phyloP scores from a whole-genome alignment of 2,329 filamentous ascomycete species.

The Aspergillus proliferans region DNA sequence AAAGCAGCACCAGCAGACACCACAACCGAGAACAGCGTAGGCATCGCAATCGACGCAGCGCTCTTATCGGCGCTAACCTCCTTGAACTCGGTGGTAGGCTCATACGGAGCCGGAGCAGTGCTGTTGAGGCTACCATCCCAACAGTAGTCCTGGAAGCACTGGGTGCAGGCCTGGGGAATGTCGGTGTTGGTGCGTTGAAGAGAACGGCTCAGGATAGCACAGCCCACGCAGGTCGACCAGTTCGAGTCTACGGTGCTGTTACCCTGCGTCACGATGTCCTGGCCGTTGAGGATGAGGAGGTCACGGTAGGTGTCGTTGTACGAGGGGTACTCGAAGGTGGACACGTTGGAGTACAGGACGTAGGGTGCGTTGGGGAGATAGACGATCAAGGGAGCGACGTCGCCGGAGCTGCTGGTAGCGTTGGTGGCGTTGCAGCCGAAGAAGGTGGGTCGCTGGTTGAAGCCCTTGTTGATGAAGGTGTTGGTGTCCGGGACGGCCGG shows the following conservation, averaged over 20 bases:
- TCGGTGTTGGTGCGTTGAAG: slow-evolving; percentile 61
- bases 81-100: slow-evolving; percentile 27
- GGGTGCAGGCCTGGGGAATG: slow-evolving; percentile 62
- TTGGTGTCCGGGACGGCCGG: slow-evolving; percentile 64
- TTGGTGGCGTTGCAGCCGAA: slow-evolving; percentile 68
- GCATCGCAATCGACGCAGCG: not conserved
- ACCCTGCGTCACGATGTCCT: slow-evolving; percentile 70
- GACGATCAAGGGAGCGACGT: slow-evolving; percentile 60
- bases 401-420: slow-evolving; percentile 36
- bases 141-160: slow-evolving; percentile 76
- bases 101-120: slow-evolving; percentile 33
- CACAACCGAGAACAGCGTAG: not conserved
- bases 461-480: slow-evolving; percentile 66
- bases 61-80: not conserved
- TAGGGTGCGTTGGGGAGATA: slow-evolving; percentile 89
- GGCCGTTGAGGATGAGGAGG: slow-evolving; percentile 78
- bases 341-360: slow-evolving; percentile 65
- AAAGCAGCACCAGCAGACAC: slow-evolving; percentile 1
- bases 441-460: slow-evolving; percentile 68
- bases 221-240: slow-evolving; percentile 78
- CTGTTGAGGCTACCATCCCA: slow-evolving; percentile 67
- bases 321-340: slow-evolving; percentile 59
- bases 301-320: slow-evolving; percentile 64
- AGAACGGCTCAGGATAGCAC: slow-evolving; percentile 70
- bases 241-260: slow-evolving; percentile 65